phyloP scores from a whole-genome alignment of 257 asterid species.

The Buddleja alternifolia region DNA sequence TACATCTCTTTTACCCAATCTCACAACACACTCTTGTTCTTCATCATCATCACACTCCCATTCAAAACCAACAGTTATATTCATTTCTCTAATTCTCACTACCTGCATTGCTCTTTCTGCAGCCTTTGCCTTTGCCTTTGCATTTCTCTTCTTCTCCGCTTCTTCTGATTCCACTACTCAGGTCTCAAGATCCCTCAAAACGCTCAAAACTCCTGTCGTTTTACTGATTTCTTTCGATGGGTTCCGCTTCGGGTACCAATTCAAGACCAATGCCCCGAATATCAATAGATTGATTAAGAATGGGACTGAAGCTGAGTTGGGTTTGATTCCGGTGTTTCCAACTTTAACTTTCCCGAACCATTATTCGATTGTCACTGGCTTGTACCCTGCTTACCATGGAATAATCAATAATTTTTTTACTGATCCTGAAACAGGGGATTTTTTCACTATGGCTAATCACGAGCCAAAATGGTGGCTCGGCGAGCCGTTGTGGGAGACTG shows the following conservation, averaged over 20 bases:
- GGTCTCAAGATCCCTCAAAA: constrained; percentile 50
- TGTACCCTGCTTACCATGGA: constrained; percentile 82
- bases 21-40: constrained; percentile 40
- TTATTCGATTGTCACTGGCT: constrained; percentile 78
- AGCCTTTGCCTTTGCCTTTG: constrained; percentile 57
- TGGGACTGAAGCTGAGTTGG: constrained; percentile 75
- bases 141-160: constrained; percentile 40
- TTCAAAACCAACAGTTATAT: constrained; percentile 32
- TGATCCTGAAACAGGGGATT: constrained; percentile 56
- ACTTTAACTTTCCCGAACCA: constrained; percentile 78
- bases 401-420: constrained; percentile 62
- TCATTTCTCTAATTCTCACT: constrained; percentile 49
- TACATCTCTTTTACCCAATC: constrained; percentile 43
- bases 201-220: constrained; percentile 64
- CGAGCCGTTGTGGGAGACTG: constrained; percentile 83
- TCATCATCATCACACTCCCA: constrained; percentile 13
- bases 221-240: constrained; percentile 69
- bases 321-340: constrained; percentile 80
- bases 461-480: constrained; percentile 88
- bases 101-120: constrained; percentile 57
- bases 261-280: constrained; percentile 62
- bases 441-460: constrained; percentile 59
- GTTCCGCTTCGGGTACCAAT: constrained; percentile 77
- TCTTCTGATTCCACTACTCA: constrained; percentile 25
- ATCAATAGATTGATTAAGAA: constrained; percentile 50